Base-by-base conservation (phyloP, 78 protist genomes). In the Dictyostelium brefeldianum region DNA sequence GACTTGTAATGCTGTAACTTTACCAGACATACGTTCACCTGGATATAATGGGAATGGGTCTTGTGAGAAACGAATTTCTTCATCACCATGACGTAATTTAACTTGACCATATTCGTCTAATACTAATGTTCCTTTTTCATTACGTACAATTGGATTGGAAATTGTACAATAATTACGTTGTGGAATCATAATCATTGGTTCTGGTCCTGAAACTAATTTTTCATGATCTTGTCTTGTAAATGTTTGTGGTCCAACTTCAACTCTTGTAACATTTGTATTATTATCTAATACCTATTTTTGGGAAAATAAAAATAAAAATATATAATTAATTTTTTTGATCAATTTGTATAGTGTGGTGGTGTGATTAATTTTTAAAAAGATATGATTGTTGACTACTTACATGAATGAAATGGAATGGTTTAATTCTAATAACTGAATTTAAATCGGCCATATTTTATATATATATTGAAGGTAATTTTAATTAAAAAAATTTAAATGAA, bases 21-120 rank as follows among this genome's bases (percentile, higher is more conserved):
- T 43, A 25, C 80, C 95, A 20, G 18, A 27, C 41, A 97, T 53
- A 78, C 46, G 46, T 89, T 97, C 98, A 75, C 98, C 98, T 41
- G 98, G 98, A 90, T 96, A 96, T 74, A 97, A 89, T 77, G 98
- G 95, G 90, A 97, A 97, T 51, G 97, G 98, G 2, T 94, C 96
- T 74, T 48, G 80, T 18, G 89, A 5, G 41, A 22, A 25, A 50
- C 98, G 92, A 57, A 96, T 81, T 64, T 97, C 98, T 75, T 78
- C 87, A 70, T 97, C 98, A 71, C 97, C 97, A 78, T 70, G 80
- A 62, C 92, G 95, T 78, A 97, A 89, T 67, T 79, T 69, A 70
- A 73, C 95, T 90, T 96, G 96, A 36, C 93, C 96, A 80, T 69
- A 51, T 43, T 69, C 96, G 47, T 82, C 82, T 25, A 84, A 31